Base-by-base conservation (phyloP, 2,329 filamentous ascomycete genomes). In the Calonectria hawksworthii region DNA sequence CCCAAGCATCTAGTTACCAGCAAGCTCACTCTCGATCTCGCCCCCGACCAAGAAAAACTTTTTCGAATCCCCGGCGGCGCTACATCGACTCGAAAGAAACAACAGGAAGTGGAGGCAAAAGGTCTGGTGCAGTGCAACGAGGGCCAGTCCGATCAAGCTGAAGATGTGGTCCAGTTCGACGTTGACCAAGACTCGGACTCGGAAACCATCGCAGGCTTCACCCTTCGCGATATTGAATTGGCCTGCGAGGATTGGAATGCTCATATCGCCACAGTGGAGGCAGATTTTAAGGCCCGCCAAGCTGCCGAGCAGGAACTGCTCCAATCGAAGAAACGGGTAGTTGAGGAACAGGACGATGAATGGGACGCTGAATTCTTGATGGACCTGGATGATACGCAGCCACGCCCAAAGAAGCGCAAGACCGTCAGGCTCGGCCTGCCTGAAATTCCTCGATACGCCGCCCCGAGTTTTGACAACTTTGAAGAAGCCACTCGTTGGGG, bases 181-280 rank as follows among this genome's bases (percentile, higher is more conserved):
- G 79, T 89, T 13, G 88, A 89, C 28, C 87, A 87, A 30, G 89
- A 89, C 3, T 89, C 88, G 0, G 90, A 92, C 63, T 85, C 91
- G 18, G 94, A 96, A 79, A 90, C 89, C 26, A 88, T 97, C 23
- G 94, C 93, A 38, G 95, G 95, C 2, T 92, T 95, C 75, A 94
- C 91, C 0, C 90, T 96, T 84, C 91, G 93, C 68, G 96, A 99
- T 80, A 92, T 99, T 70, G 92, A 95, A 72, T 91, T 98, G 61
- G 92, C 97, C 8, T 98, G 96, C 81, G 92, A 95, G 74, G 95
- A 98, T 83, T 99, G 95, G 94, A 93, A 94, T 70, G 85, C 92
- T 23, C 89, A 92, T 59, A 92, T 93, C 67, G 86, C 90, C 28
- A 84, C 88, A 32, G 86, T 88, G 30, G 83, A 89, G 75, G 74